Evolutionary conservation across 495 filamentous ascomycete genomes (phyloP), one percentile per base, ranked within the genome.

Genomic region (Lichenothelia convexa): DNA sequence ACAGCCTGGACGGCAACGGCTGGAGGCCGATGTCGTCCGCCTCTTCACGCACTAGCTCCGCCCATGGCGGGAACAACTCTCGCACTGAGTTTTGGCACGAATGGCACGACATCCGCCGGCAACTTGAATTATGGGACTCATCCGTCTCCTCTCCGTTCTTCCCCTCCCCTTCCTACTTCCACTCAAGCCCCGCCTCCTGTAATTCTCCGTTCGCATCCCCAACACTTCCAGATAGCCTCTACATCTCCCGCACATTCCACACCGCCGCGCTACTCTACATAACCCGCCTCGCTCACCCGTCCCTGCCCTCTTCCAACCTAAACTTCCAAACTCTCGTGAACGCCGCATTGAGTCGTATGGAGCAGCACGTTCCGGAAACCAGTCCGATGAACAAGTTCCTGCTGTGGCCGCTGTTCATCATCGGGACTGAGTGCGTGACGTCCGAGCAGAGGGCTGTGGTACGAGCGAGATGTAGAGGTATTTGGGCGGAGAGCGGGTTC

Each of bases 391-490:
- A 89, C 54, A 87, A 92, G 49, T 93, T 89, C 47, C 61, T 95
- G 18, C 71, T 95, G 2, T 95, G 87, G 87, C 86, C 87, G 6
- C 65, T 94, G 7, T 93, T 93, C 51, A 78, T 94, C 34, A 77
- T 75, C 0, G 86, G 87, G 20, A 83, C 80, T 17, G 87, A 93
- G 60, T 92, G 85, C 50, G 80, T 92, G 36, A 74, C 78, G 36
- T 78, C 82, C 43, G 61, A 74, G 24, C 80, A 93, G 43, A 75
- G 86, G 37, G 63, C 67, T 21, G 67, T 84, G 32, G 76, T 95
- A 32, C 70, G 82, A 15, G 59, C 71, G 45, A 71, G 85, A 34
- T 93, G 84, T 60, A 61, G 73, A 26, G 83, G 87, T 51, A 84
- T 93, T 46, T 81, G 83, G 61, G 67, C 72, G 18, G 78, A 86